Conservation (phyloP, 1,139 yeast genomes). For the Candida tetrigidarum region DNA sequence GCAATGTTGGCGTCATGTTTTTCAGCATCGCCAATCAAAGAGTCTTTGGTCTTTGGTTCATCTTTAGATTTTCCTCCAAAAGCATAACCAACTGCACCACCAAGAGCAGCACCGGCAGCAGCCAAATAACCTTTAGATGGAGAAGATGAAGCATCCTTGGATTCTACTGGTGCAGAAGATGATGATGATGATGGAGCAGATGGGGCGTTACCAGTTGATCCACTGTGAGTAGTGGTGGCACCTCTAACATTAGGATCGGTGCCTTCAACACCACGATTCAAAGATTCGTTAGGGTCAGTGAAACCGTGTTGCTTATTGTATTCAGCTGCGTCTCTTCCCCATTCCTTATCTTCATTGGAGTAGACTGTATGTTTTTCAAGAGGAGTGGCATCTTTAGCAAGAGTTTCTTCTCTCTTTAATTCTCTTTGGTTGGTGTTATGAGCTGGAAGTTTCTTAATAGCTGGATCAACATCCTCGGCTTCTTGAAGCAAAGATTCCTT, state of each 20-base stretch:
- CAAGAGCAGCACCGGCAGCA: constrained; percentile 16
- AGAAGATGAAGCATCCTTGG: constrained; percentile 4
- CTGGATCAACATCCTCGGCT: constrained; percentile 9
- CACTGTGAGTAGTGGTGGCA: no score
- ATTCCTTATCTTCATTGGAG: constrained; percentile 14
- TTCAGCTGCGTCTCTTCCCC: constrained; percentile 29
- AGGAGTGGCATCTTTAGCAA: neutral
- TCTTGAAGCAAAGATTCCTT: constrained; percentile 13
- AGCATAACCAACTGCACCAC: constrained; percentile 15
- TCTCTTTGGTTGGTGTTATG: constrained; percentile 4
- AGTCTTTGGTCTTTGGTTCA: constrained; percentile 19
- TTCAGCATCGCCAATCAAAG: constrained; percentile 36
- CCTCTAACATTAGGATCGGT: no score
- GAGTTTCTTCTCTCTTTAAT: constrained; percentile 4
- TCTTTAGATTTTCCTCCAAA: constrained; percentile 16
- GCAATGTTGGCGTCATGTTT: constrained; percentile 25
- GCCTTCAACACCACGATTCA: constrained; percentile 35
- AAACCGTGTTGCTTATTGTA: constrained; percentile 35
- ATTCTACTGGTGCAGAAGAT: no score
- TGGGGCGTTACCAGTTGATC: neutral
- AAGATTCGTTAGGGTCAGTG: constrained; percentile 27
- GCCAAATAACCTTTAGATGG: constrained; percentile 6
- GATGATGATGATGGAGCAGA: no score
- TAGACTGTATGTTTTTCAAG: constrained; percentile 8
- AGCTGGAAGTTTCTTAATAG: constrained; percentile 6